phyloP scores from a whole-genome alignment of 352 stramenopile genomes.

The Pythium periplocum region DNA sequence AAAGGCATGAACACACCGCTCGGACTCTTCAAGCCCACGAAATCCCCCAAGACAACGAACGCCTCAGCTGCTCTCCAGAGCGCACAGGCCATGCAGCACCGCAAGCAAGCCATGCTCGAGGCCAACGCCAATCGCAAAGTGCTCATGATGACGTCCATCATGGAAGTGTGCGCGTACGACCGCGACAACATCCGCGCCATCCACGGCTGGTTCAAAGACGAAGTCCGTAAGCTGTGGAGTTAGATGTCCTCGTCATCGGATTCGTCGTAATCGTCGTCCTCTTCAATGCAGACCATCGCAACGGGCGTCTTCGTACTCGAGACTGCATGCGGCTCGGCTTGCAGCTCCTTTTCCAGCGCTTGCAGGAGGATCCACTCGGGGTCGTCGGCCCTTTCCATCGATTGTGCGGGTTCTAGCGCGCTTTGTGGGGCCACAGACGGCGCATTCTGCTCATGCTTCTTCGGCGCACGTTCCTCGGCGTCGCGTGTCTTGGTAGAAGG shows the following conservation, averaged over 20 bases:
- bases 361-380: slow-evolving; percentile 9
- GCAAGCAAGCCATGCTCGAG: slow-evolving; percentile 6
- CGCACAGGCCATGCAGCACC: background rate
- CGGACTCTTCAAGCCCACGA: too few relatives aligned
- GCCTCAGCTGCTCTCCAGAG: background rate
- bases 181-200: slow-evolving; percentile 33
- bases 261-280: slow-evolving; percentile 30
- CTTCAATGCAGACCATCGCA: slow-evolving; percentile 3
- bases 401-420: too few relatives aligned
- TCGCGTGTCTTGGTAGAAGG: too few relatives aligned
- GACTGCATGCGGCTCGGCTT: background rate
- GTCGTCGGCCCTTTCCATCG: slow-evolving; percentile 1
- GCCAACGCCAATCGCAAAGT: slow-evolving; percentile 17
- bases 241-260: slow-evolving; percentile 14
- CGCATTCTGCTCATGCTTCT: background rate
- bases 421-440: background rate
- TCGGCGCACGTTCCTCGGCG: background rate
- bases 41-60: too few relatives aligned
- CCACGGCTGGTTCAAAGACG: slow-evolving; percentile 35
- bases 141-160: slow-evolving; percentile 34
- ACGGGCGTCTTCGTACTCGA: background rate
- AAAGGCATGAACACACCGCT: background rate
- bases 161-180: slow-evolving; percentile 44
- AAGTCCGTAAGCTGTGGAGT: slow-evolving; percentile 19
- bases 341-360: slow-evolving; percentile 9